Evolutionary conservation across 495 filamentous ascomycete species (phyloP).

Genomic region (Penicillium simplicissimum): DNA sequence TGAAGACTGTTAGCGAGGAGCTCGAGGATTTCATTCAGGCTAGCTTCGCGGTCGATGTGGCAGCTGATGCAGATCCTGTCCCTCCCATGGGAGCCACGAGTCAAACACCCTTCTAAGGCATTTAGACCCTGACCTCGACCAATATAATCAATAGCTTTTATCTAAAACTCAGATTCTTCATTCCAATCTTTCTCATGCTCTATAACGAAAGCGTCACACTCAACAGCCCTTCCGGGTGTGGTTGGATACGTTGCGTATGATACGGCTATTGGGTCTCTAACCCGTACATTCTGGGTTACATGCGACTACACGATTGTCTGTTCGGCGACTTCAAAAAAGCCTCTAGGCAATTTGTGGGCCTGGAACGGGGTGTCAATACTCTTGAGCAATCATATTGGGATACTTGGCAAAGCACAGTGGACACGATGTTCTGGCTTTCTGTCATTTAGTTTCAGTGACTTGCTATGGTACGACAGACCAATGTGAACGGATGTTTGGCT

Average conservation of each 20-base stretch:
- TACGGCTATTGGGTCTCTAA: neutral
- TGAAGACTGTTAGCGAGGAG: conserved; percentile 95
- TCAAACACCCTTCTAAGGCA: neutral
- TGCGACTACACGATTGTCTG: neutral
- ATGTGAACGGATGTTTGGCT: neutral
- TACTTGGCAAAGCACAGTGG: neutral
- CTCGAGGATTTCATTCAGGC: conserved; percentile 93
- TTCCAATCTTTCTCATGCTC: neutral
- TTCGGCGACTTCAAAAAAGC: neutral
- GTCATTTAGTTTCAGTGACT: neutral
- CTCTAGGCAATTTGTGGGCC: neutral
- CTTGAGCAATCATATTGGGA: neutral
- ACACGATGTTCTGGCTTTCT: neutral
- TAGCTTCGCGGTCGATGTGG: conserved; percentile 81
- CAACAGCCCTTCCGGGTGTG: neutral
- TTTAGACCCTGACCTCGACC: neutral
- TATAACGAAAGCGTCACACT: too few species aligned
- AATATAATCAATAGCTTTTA: neutral
- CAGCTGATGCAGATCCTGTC: conserved; percentile 36
- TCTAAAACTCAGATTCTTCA: too few species aligned
- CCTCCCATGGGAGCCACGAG: conserved; percentile 16
- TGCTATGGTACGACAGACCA: neutral
- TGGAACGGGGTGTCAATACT: neutral
- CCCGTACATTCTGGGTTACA: neutral
- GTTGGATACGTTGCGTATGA: neutral